These are phyloP conservation scores for Blastocystis sp. DNA, from an alignment of 352 stramenopile genomes.

Conservation along the genomic window DNA sequence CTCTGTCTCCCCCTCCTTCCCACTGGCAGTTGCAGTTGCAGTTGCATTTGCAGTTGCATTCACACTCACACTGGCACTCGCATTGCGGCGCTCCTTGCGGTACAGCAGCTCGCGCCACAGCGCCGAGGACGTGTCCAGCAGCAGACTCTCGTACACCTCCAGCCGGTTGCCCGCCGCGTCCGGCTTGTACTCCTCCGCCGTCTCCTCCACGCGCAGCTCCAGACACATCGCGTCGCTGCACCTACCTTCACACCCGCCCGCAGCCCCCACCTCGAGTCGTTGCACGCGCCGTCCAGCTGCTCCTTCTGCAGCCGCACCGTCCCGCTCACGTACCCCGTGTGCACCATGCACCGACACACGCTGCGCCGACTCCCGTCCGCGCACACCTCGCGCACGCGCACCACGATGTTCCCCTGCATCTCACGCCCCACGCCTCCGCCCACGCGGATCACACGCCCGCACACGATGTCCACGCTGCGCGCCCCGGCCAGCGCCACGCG, in stretches of 20 bases:
- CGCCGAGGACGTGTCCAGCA: constrained; percentile 21
- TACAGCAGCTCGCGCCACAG: constrained; percentile 30
- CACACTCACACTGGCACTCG: no score
- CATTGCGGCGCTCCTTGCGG: constrained; percentile 2
- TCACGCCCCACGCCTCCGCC: background rate
- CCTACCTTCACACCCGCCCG: no score
- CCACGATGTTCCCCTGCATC: constrained; percentile 62
- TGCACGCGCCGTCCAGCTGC: constrained; percentile 55
- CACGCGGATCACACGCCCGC: constrained; percentile 43
- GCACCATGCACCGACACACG: constrained; percentile 67
- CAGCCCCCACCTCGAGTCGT: background rate
- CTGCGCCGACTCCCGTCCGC: background rate
- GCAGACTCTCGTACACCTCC: constrained; percentile 55
- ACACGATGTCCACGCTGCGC: background rate
- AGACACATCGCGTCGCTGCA: constrained; percentile 40
- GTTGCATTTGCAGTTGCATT: no score
- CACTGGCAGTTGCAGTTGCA: background rate
- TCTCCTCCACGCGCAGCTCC: constrained; percentile 21
- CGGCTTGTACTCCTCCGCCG: background rate
- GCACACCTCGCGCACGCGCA: constrained; percentile 17
- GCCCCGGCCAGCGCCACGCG: background rate
- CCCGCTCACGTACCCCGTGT: constrained; percentile 50
- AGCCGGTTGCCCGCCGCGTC: constrained; percentile 29
- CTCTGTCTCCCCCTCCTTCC: background rate
- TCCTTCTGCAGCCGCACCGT: constrained; percentile 10